Percentiles rank a stretch among this genome's conserved stretches.
Evolutionary conservation across 1,139 yeast species (phyloP).

Genomic region (Zygoascus sp.): DNA sequence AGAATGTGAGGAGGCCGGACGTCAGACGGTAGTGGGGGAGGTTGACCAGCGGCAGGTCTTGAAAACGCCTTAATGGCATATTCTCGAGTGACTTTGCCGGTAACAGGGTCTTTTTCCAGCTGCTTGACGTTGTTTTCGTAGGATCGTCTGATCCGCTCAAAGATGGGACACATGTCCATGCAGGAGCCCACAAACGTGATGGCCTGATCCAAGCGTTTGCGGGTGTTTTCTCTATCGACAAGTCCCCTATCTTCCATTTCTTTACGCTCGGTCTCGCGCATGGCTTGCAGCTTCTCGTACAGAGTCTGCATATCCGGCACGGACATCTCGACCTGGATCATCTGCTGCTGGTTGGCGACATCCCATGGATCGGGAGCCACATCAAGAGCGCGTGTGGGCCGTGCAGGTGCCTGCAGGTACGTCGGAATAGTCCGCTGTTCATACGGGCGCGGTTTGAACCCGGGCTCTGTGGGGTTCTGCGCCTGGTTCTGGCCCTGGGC

Average conservation of each 20-base stretch:
- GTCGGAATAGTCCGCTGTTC: slow-evolving; percentile 1
- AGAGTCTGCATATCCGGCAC: slow-evolving; percentile 46
- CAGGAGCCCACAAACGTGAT: slow-evolving; percentile 85
- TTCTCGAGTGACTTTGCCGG: slow-evolving; percentile 57
- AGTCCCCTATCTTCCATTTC: slow-evolving; percentile 73
- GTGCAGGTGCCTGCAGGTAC: slow-evolving; percentile 1
- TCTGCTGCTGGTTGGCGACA: slow-evolving; percentile 46
- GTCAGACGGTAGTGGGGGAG: slow-evolving; percentile 96
- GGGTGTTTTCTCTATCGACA: slow-evolving; percentile 82
- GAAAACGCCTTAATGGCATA: slow-evolving; percentile 90
- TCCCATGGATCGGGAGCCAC: slow-evolving; percentile 46
- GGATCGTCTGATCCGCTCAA: slow-evolving; percentile 84
- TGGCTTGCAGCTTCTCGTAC: slow-evolving; percentile 53
- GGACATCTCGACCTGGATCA: slow-evolving; percentile 42
- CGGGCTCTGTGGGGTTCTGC: background rate
- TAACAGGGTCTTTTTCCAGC: slow-evolving; percentile 59
- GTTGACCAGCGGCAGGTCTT: slow-evolving; percentile 97
- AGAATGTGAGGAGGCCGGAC: slow-evolving; percentile 88
- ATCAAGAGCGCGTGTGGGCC: background rate
- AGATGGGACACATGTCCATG: slow-evolving; percentile 89
- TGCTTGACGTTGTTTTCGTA: slow-evolving; percentile 82
- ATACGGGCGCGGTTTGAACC: slow-evolving; percentile 4
- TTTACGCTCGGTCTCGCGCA: slow-evolving; percentile 72
- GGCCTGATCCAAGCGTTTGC: slow-evolving; percentile 81
- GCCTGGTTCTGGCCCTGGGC: background rate